Conservation (phyloP, 2,329 filamentous ascomycete species). For the Aureobasidium sp. region DNA sequence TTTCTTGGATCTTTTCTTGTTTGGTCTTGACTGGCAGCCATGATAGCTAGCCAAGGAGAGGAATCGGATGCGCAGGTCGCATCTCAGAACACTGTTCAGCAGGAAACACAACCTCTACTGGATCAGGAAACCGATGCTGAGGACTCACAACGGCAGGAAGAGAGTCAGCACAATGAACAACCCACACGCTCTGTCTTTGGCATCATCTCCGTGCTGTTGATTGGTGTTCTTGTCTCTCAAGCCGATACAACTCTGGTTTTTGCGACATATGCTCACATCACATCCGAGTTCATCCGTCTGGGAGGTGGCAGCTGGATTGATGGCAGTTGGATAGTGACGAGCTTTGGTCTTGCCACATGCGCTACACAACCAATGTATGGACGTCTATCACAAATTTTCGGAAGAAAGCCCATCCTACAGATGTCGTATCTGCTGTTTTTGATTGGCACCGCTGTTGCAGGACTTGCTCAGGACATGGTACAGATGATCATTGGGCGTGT, state of each 20-base stretch:
- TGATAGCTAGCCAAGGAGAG: not conserved
- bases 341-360: slow-evolving; percentile 37
- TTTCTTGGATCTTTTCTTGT: not conserved
- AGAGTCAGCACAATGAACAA: not conserved
- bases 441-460: slow-evolving; percentile 33
- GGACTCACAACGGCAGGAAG: not conserved
- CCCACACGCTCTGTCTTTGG: slow-evolving; percentile 13
- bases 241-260: slow-evolving; percentile 57
- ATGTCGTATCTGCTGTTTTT: slow-evolving; percentile 35
- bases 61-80: not conserved
- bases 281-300: slow-evolving; percentile 38
- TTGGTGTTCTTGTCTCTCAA: slow-evolving; percentile 58
- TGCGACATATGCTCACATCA: slow-evolving; percentile 53
- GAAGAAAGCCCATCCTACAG: slow-evolving; percentile 34
- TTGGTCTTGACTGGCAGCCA: not conserved
- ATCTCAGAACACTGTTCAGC: not conserved
- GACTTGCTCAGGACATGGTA: slow-evolving; percentile 30
- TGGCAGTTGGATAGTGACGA: slow-evolving; percentile 28
- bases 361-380: slow-evolving; percentile 37
- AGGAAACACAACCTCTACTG: not conserved
- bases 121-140: not conserved
- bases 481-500: slow-evolving; percentile 35
- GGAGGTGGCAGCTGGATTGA: slow-evolving; percentile 33
- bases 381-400: slow-evolving; percentile 39
- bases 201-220: slow-evolving; percentile 24